Base-by-base conservation (phyloP, 805 yeast species). In the Kluyveromyces nonfermentans region DNA sequence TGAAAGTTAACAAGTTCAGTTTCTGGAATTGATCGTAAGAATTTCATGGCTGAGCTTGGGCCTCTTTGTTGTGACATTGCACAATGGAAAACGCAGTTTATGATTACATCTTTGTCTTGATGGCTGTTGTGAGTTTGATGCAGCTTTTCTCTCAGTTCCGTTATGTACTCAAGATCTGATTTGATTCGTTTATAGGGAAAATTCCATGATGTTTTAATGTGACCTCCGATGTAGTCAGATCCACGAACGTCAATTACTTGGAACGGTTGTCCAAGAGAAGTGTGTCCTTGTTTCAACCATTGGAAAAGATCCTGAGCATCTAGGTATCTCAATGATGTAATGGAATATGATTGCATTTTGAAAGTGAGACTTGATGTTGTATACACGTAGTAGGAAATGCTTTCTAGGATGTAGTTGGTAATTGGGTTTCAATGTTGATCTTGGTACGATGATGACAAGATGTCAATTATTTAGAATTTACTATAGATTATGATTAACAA, bases 21-120 rank as follows among this genome's bases (percentile, higher is more conserved):
- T 3, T 56, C 61, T 5, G 49, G 44, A 22, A 62, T 35, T n/a
- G 40, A 25, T 45, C 77, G 50, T 37, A 64, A 50, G 53, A 83
- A 82, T 53, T 68, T 69, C 63, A 80, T 65, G 0, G 97, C 88
- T 3, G 96, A 75, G 3, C 85, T 69, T 0, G 97, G 97, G 0
- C 97, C 97, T 42, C 98, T 69, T 47, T 82, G 94, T 62, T 93
- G 97, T 3, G 94, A 82, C 25, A 85, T 70, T 22, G 89, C 88
- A 62, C 98, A 90, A 60, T 93, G 96, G 65, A 90, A 93, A 0
- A 93, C 82, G 10, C 59, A 58, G 32, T 55, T 50, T 37, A 53
- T 41, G 1, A 46, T 65, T 6, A 63, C 56, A 4, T 61, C 49
- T 2, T 41, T 40, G 9, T 5, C 43, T 7, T 56, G 59, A 9